phyloP scores from a whole-genome alignment of 805 yeast genomes.

The Gaillardinia entomophila region DNA sequence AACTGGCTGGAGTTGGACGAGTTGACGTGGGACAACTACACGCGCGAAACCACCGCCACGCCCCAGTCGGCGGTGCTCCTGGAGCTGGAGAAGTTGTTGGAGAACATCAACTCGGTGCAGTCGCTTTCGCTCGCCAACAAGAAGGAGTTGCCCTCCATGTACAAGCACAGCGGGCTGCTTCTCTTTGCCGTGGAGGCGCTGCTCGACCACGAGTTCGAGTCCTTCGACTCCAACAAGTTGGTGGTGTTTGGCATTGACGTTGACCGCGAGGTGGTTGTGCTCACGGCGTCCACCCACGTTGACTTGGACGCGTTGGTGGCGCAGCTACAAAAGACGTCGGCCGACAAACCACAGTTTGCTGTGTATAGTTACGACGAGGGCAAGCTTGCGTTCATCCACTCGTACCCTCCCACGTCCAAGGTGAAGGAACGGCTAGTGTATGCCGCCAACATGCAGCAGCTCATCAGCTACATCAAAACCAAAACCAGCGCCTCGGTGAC shows the following conservation, averaged over 20 bases:
- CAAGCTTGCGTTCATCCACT: conserved; percentile 58
- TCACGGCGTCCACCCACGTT: conserved; percentile 15
- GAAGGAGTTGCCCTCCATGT: conserved; percentile 33
- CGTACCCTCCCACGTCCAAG: conserved; percentile 87
- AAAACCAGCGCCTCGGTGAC: conserved; percentile 30
- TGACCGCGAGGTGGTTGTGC: conserved; percentile 35
- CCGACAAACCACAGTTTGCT: conserved; percentile 51
- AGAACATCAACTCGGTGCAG: conserved; percentile 35
- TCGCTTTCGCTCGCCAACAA: conserved; percentile 22
- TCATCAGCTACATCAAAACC: conserved; percentile 44
- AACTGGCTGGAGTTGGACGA: conserved; percentile 56
- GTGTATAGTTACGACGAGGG: conserved; percentile 39
- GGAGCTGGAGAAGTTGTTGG: conserved; percentile 49
- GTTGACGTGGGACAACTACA: conserved; percentile 44
- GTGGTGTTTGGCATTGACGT: conserved; percentile 49
- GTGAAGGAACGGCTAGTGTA: conserved; percentile 90
- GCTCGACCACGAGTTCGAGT: background rate
- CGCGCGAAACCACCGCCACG: conserved; percentile 5
- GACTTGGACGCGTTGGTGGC: conserved; percentile 13
- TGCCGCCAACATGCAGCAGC: conserved; percentile 71
- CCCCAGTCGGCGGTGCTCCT: conserved; percentile 45
- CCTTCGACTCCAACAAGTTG: conserved; percentile 18
- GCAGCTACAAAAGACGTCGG: conserved; percentile 17
- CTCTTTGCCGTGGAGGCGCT: conserved; percentile 7
- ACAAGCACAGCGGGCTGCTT: conserved; percentile 6